Conservation (phyloP, 768 basidiomycete species). For the Suillus placidus region DNA sequence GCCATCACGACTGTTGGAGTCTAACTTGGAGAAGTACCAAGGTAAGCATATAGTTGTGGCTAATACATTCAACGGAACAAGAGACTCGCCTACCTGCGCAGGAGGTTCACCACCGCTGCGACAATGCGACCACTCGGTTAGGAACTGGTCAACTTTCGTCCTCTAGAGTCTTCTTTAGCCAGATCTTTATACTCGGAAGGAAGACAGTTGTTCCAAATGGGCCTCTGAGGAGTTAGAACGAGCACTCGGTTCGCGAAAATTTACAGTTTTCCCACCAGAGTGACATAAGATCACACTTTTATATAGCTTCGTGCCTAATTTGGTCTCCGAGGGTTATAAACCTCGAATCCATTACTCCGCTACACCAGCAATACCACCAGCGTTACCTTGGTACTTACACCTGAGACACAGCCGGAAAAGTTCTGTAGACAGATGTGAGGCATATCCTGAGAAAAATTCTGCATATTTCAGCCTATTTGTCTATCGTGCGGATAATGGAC, state of each 20-base stretch:
- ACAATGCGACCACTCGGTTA: not conserved
- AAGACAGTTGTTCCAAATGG: not conserved
- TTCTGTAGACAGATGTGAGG: no score
- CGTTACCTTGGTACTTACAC: no score
- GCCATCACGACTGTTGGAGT: not conserved
- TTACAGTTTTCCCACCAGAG: not conserved
- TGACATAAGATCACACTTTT: no score
- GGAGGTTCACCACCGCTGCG: not conserved
- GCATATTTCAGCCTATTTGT: no score
- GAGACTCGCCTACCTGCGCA: not conserved
- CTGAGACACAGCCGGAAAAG: no score
- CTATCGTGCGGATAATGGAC: no score
- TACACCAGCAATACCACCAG: no score
- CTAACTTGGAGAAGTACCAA: not conserved
- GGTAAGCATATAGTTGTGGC: not conserved
- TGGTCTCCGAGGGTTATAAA: no score
- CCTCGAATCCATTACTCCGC: no score
- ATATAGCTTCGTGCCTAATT: no score
- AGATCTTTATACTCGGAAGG: not conserved
- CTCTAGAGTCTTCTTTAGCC: not conserved
- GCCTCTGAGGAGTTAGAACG: not conserved
- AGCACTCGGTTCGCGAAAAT: not conserved
- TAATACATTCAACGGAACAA: not conserved
- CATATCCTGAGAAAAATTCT: no score
- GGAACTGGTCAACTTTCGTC: not conserved